These are phyloP conservation scores for Capsicum pubescens DNA, from an alignment of 257 asterid genomes.

Conservation along the genomic window DNA sequence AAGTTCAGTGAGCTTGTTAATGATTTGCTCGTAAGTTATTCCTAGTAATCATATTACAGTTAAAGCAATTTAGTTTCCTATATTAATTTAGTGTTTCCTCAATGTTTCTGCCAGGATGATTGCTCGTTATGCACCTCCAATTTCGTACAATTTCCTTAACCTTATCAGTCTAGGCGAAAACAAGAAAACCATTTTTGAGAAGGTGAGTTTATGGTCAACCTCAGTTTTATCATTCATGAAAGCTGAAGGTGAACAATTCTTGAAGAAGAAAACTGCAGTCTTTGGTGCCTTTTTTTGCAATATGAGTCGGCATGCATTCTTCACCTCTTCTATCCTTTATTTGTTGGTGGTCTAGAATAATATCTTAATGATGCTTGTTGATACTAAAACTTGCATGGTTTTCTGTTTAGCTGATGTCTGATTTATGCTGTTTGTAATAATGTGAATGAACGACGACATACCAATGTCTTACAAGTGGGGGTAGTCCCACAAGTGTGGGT, in stretches of 20 bases:
- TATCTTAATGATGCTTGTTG: constrained; percentile 7
- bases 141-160: constrained; percentile 95
- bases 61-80: neutral
- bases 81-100: constrained; percentile 20
- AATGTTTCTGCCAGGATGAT: constrained; percentile 70
- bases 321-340: neutral
- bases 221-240: neutral
- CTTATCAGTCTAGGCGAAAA: constrained; percentile 81
- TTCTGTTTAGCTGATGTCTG: neutral
- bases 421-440: neutral
- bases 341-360: constrained; percentile 5
- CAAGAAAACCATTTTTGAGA: constrained; percentile 83
- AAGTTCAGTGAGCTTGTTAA: constrained; percentile 92
- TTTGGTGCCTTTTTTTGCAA: neutral
- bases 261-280: neutral
- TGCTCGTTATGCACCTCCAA: constrained; percentile 99
- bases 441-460: too few species aligned
- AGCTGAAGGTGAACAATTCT: neutral
- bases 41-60: constrained; percentile 24
- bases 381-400: neutral
- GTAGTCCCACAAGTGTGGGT: too few species aligned
- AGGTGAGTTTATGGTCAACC: constrained; percentile 55
- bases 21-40: constrained; percentile 96
- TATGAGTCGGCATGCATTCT: neutral
- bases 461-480: too few species aligned